These are phyloP conservation scores for Claviceps pazoutovae DNA, from an alignment of 2,329 filamentous ascomycete species.

Conservation along the genomic window DNA sequence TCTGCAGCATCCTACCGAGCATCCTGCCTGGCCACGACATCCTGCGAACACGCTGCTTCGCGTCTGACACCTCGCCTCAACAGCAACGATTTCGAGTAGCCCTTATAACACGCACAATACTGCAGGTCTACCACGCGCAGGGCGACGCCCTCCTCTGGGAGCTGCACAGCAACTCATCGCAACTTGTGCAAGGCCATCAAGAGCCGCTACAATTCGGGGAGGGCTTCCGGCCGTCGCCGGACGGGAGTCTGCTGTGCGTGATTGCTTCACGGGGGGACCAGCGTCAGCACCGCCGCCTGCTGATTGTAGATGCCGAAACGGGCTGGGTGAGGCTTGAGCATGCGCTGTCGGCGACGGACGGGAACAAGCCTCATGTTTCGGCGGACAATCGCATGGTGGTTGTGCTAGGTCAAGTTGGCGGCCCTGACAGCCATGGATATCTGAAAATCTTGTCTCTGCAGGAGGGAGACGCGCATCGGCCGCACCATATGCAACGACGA, in stretches of 20 bases:
- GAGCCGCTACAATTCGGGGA: conserved; percentile 3
- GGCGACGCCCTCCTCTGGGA: conserved; percentile 5
- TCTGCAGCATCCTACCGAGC: conserved; percentile 3
- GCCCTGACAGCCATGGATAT: background rate
- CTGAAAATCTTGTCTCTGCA: background rate
- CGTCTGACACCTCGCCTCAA: background rate
- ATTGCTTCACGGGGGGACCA: background rate
- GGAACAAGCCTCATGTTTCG: conserved; percentile 3
- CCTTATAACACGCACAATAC: background rate
- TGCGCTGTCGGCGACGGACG: background rate
- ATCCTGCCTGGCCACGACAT: background rate
- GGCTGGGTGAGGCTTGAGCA: conserved; percentile 4
- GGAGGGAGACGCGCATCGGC: background rate
- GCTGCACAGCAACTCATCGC: conserved; percentile 5
- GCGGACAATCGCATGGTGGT: conserved; percentile 3
- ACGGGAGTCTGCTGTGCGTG: conserved; percentile 3
- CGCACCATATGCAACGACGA: background rate
- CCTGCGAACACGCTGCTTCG: conserved; percentile 3
- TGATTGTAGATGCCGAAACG: conserved; percentile 2
- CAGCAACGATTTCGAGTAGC: background rate
- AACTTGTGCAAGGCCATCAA: conserved; percentile 4
- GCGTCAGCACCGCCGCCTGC: conserved; percentile 1
- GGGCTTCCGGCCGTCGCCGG: conserved; percentile 3
- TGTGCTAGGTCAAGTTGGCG: background rate
- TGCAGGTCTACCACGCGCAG: conserved; percentile 4